Percentiles rank a stretch among this genome's conserved stretches.
Evolutionary conservation across 352 stramenopile species (phyloP).

Genomic region (Phytophthora tubulina): DNA sequence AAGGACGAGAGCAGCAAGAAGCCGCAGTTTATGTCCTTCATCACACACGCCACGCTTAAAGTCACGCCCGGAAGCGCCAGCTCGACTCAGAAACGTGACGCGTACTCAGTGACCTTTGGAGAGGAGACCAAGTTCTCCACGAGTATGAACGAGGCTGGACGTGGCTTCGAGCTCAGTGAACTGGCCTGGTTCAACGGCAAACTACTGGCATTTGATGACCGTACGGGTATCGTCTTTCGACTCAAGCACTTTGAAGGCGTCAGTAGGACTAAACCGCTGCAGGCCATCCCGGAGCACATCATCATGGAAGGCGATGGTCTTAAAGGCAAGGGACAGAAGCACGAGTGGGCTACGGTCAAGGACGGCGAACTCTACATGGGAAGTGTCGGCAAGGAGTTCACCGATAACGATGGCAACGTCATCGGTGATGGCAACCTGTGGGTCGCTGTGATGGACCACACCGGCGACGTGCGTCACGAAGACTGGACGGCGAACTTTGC

Average conservation of each 20-base stretch:
- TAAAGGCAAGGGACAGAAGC: slow-evolving; percentile 98
- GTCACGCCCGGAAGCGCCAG: slow-evolving; percentile 51
- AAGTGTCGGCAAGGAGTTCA: slow-evolving; percentile 96
- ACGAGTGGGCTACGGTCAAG: slow-evolving; percentile 99
- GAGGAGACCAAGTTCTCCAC: slow-evolving; percentile 82
- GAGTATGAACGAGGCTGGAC: slow-evolving; percentile 94
- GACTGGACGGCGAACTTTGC: slow-evolving; percentile 96
- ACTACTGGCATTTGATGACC: slow-evolving; percentile 98
- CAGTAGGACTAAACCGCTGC: slow-evolving; percentile 60
- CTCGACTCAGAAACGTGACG: slow-evolving; percentile 48
- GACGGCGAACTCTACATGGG: slow-evolving; percentile 98
- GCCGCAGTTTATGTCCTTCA: slow-evolving; percentile 90
- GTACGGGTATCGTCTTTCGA: slow-evolving; percentile 98
- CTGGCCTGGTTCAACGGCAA: slow-evolving; percentile 89
- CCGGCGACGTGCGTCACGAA: slow-evolving; percentile 84
- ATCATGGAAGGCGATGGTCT: slow-evolving; percentile 97
- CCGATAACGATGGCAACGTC: slow-evolving; percentile 91
- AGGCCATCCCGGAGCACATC: slow-evolving; percentile 95
- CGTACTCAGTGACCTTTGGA: slow-evolving; percentile 73
- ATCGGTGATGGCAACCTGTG: slow-evolving; percentile 98
- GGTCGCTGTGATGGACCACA: slow-evolving; percentile 93
- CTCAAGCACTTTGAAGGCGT: slow-evolving; percentile 89
- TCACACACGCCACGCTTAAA: slow-evolving; percentile 93
- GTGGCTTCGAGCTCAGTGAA: slow-evolving; percentile 97
- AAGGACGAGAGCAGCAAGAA: slow-evolving; percentile 90